phyloP scores from a whole-genome alignment of 805 yeast genomes.

The Lipomyces starkeyi region DNA sequence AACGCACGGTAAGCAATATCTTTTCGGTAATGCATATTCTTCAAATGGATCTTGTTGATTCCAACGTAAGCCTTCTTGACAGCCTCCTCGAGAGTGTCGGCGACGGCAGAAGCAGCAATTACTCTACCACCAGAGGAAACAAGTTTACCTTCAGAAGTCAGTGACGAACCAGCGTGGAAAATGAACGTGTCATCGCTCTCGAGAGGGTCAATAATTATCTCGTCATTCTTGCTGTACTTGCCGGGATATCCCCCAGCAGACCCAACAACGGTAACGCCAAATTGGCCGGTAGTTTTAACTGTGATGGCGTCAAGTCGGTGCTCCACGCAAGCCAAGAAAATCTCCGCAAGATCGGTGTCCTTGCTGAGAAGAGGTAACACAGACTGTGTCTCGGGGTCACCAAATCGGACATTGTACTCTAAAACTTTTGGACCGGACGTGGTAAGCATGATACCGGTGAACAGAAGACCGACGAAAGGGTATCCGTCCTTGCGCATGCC shows the following conservation, averaged over 20 bases:
- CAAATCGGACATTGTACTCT: slow-evolving; percentile 97
- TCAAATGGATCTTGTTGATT: slow-evolving; percentile 73
- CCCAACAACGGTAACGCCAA: slow-evolving; percentile 90
- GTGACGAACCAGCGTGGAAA: slow-evolving; percentile 94
- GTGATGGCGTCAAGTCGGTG: slow-evolving; percentile 87
- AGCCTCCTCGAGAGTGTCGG: slow-evolving; percentile 74
- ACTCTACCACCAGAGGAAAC: slow-evolving; percentile 97
- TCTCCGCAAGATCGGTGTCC: slow-evolving; percentile 90
- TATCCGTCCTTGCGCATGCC: slow-evolving; percentile 95
- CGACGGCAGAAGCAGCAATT: slow-evolving; percentile 90
- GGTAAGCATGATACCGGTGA: slow-evolving; percentile 93
- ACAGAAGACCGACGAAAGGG: slow-evolving; percentile 94
- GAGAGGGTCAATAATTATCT: slow-evolving; percentile 61
- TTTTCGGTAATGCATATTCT: slow-evolving; percentile 78
- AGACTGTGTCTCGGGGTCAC: slow-evolving; percentile 99
- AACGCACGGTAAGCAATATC: slow-evolving; percentile 96
- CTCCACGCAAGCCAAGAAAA: slow-evolving; percentile 92
- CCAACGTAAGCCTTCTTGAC: slow-evolving; percentile 87
- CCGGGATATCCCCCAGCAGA: slow-evolving; percentile 98
- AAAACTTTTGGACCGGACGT: slow-evolving; percentile 90
- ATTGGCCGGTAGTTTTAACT: slow-evolving; percentile 57
- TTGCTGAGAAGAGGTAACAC: slow-evolving; percentile 83
- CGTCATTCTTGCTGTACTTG: slow-evolving; percentile 82
- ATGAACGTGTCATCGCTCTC: slow-evolving; percentile 63
- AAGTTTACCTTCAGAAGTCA: slow-evolving; percentile 58